phyloP scores from a whole-genome alignment of 805 yeast species.

The Naumovozyma castellii region DNA sequence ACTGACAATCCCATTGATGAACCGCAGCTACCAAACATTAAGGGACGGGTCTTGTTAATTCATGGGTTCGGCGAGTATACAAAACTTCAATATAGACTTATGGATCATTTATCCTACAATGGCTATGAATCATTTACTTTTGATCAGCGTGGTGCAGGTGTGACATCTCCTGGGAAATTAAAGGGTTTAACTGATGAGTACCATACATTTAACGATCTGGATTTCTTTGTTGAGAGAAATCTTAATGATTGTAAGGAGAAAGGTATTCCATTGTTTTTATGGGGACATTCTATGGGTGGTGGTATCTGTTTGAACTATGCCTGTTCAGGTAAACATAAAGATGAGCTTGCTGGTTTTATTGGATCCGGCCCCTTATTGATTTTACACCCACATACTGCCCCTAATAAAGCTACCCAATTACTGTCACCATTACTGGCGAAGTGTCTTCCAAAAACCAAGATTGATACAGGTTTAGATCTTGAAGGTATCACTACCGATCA shows the following conservation, averaged over 20 bases:
- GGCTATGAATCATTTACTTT: conserved; percentile 63
- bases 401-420: conserved; percentile 36
- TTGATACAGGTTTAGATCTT: conserved; percentile 47
- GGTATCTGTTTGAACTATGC: conserved; percentile 59
- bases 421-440: conserved; percentile 35
- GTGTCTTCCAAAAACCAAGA: conserved; percentile 39
- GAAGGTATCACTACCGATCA: conserved; percentile 46
- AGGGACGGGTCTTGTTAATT: conserved; percentile 49
- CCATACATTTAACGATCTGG: conserved; percentile 50
- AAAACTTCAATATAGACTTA: conserved; percentile 38
- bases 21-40: conserved; percentile 10
- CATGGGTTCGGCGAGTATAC: conserved; percentile 68
- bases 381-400: conserved; percentile 50
- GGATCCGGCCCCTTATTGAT: conserved; percentile 52
- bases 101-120: conserved; percentile 40
- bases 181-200: conserved; percentile 50
- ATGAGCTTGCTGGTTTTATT: conserved; percentile 38
- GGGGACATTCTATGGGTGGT: conserved; percentile 81
- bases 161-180: conserved; percentile 44
- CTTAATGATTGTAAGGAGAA: conserved; percentile 14
- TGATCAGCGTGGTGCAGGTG: conserved; percentile 72
- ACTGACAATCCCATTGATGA: not conserved
- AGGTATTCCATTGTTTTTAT: conserved; percentile 34
- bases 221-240: conserved; percentile 35
- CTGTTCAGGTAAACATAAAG: conserved; percentile 41